Conservation (phyloP, 345 rosid genomes). For the Syzygium jambos region DNA sequence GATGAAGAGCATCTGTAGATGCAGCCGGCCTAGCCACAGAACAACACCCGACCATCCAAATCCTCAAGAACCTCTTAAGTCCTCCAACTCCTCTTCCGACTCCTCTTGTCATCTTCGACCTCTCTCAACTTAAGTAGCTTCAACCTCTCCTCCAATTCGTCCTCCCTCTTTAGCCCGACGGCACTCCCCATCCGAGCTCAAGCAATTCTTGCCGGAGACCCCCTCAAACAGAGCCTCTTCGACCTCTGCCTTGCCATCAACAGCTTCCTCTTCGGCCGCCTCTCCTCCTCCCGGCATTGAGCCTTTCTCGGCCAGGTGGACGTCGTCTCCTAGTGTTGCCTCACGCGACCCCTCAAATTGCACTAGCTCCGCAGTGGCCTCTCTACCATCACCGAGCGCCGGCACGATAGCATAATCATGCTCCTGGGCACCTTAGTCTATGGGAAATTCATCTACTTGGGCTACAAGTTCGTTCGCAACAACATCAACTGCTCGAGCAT, state of each 20-base stretch:
- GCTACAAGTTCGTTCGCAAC: constrained; percentile 28
- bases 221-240: constrained; percentile 17
- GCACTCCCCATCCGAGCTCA: constrained; percentile 5
- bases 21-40: neutral
- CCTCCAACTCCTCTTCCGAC: neutral
- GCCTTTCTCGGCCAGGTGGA: constrained; percentile 7
- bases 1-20: neutral
- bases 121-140: constrained; percentile 16
- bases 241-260: constrained; percentile 24
- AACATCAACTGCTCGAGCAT: constrained; percentile 34
- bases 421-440: constrained; percentile 30
- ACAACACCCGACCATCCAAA: neutral
- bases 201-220: constrained; percentile 5
- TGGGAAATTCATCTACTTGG: constrained; percentile 28
- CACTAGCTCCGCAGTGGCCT: constrained; percentile 5
- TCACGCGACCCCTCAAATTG: constrained; percentile 10
- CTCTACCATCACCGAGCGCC: constrained; percentile 17
- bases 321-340: constrained; percentile 18
- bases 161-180: neutral
- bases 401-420: constrained; percentile 24
- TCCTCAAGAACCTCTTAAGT: neutral
- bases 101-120: neutral
- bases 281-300: constrained; percentile 26
- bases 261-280: constrained; percentile 16
- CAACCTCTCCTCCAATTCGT: constrained; percentile 7